A percentile compares a stretch with the other conserved stretches of the same genome.
phyloP scores from a whole-genome alignment of 345 rosid species.

The Eucalyptus erythrocorys region DNA sequence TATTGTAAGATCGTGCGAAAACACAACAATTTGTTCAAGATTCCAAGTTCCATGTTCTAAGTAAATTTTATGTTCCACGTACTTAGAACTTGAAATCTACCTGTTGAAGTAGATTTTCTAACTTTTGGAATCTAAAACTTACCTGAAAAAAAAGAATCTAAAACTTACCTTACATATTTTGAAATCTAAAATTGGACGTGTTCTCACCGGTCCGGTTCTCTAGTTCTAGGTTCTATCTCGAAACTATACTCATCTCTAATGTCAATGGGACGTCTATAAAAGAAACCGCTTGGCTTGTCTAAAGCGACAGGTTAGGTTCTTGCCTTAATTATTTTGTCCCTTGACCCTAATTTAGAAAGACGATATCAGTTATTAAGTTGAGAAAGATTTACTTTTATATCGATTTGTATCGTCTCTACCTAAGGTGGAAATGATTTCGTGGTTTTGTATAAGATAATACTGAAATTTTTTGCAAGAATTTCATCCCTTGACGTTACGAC shows the following conservation, averaged over 20 bases:
- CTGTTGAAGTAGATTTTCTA: not conserved
- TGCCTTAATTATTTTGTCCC: not conserved
- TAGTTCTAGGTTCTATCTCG: not conserved
- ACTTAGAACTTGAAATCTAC: not conserved
- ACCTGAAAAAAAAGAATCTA: no score
- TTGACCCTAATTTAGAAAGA: not conserved
- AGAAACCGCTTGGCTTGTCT: not conserved
- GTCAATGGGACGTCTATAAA: not conserved
- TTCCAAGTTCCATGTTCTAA: not conserved
- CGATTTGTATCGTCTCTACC: not conserved
- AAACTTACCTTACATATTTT: not conserved
- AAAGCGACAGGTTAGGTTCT: not conserved
- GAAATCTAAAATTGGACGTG: no score
- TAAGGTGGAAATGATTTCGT: not conserved
- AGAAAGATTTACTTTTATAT: not conserved
- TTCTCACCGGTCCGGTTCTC: not conserved
- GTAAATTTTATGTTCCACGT: not conserved
- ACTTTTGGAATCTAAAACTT: not conserved
- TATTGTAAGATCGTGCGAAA: not conserved
- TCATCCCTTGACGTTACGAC: not conserved
- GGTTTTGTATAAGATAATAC: not conserved
- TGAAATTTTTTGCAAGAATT: not conserved
- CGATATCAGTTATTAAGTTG: not conserved
- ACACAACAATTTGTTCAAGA: not conserved
- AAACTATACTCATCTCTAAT: not conserved